Evolutionary conservation across 768 basidiomycete species (phyloP), one percentile per base, ranked within the genome.

Genomic region (Termitomyces sp.): DNA sequence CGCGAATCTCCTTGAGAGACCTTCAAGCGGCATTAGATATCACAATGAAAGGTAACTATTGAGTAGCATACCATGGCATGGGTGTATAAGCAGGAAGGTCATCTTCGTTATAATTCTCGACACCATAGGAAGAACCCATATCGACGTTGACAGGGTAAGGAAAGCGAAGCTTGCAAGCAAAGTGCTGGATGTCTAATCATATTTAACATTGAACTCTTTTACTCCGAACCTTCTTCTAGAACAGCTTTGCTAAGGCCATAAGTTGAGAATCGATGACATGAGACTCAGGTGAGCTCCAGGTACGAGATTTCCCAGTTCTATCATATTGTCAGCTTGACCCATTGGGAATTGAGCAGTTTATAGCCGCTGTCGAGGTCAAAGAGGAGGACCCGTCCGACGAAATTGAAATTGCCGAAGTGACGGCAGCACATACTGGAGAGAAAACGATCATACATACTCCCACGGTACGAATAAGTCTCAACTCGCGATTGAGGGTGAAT

Each of bases 1-100:
- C 75, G 20, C 79, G 75, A 55, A 83, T 82, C 57, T 82, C 78
- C 56, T 77, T 76, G 43, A 82, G 69, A 52, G 79, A 73, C 79
- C 80, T 82, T 36, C 2, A 26, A 40, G 12, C 13, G 5, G 44
- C 26, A 16, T 47, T 18, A 38, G 16, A 12, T n/a, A 55, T 16
- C 23, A n/a, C 18, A 7, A 20, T n/a, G 36, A 53, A 41, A n/a
- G 8, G 38, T 23, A 13, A 40, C n/a, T 14, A 54, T n/a, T 3
- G 12, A 30, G 35, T 26, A 41, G 60, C 72, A 49, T 66, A 79
- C 79, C 79, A 81, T 57, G 74, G 72, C 78, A 80, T 77, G 32
- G 80, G 80, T 13, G 69, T 72, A 63, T 74, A 81, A 13, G 63
- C 65, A 35, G 77, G 79, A 55, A 79, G 75, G 23, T 66, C 68